A percentile compares a stretch with the other conserved stretches of the same genome.
phyloP scores from a whole-genome alignment of 768 basidiomycete species.

The Rhizopogon sp. region DNA sequence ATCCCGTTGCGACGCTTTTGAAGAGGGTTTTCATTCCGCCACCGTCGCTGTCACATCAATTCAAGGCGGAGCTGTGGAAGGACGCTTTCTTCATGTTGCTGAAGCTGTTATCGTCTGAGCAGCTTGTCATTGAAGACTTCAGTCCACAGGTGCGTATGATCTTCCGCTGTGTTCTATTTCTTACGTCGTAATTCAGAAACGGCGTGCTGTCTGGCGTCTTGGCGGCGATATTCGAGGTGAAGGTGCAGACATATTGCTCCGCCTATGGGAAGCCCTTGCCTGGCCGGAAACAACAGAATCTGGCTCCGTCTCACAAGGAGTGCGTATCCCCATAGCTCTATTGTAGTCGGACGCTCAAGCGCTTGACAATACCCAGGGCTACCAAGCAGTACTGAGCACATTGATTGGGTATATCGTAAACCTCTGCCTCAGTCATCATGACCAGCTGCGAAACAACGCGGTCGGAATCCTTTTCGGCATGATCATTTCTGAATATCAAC shows the following conservation, averaged over 20 bases:
- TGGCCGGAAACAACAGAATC: conserved; percentile 58
- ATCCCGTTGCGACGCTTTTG: conserved; percentile 72
- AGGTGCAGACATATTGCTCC: conserved; percentile 74
- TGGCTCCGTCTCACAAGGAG: conserved; percentile 56
- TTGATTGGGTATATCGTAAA: conserved; percentile 89
- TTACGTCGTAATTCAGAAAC: conserved; percentile 53
- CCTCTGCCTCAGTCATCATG: conserved; percentile 92
- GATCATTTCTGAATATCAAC: conserved; percentile 90
- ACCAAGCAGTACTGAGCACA: conserved; percentile 76
- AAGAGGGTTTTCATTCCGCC: conserved; percentile 77
- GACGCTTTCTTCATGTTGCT: conserved; percentile 79
- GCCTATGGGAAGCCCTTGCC: conserved; percentile 83
- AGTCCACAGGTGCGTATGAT: conserved; percentile 69
- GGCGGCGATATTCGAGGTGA: conserved; percentile 94
- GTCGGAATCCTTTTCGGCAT: conserved; percentile 93
- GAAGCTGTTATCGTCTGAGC: conserved; percentile 82
- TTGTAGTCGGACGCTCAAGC: not conserved
- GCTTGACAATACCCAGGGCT: conserved; percentile 47
- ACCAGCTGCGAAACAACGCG: conserved; percentile 83
- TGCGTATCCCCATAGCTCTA: conserved; percentile 30
- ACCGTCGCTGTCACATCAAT: conserved; percentile 54
- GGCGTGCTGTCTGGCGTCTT: conserved; percentile 93
- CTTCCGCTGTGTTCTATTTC: conserved; percentile 1
- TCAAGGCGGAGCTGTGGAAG: conserved; percentile 77
- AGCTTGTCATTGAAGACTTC: conserved; percentile 91